These are phyloP conservation scores for Thraustochytrium striatum DNA, from an alignment of 352 stramenopile genomes.

Conservation along the genomic window DNA sequence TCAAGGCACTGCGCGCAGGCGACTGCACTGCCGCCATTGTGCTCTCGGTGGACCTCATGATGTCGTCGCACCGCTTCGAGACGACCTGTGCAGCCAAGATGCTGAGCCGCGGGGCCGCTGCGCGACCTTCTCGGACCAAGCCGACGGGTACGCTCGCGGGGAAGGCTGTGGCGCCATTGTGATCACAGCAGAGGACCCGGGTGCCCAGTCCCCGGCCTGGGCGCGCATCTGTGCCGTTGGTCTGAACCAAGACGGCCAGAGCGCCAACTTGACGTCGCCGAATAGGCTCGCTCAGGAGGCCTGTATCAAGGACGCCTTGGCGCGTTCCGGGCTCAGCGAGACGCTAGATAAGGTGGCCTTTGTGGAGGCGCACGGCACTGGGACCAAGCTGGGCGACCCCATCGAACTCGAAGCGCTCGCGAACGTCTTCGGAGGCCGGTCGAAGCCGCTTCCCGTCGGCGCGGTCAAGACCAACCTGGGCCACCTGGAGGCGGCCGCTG, in stretches of 20 bases:
- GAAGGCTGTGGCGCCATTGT: constrained; percentile 59
- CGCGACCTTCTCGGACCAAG: constrained; percentile 55
- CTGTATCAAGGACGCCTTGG: constrained; percentile 52
- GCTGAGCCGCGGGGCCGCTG: constrained; percentile 44
- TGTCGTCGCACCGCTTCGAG: constrained; percentile 30
- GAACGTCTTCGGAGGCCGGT: constrained; percentile 10
- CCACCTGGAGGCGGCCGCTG: constrained; percentile 58
- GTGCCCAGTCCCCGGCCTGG: constrained; percentile 6
- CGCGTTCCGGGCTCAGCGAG: background rate
- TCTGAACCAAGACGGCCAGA: constrained; percentile 57
- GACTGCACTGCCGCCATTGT: constrained; percentile 47
- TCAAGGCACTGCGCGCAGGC: constrained; percentile 17
- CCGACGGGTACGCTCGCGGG: constrained; percentile 58
- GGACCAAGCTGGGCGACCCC: constrained; percentile 59
- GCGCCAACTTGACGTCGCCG: constrained; percentile 58
- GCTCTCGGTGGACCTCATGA: constrained; percentile 39
- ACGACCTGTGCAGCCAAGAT: constrained; percentile 25
- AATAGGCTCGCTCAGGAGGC: constrained; percentile 55
- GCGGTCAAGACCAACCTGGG: constrained; percentile 62
- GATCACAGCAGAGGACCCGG: background rate
- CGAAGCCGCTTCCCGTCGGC: constrained; percentile 55
- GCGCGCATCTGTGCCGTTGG: background rate
- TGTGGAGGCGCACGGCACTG: constrained; percentile 61
- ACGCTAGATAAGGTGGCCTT: constrained; percentile 51
- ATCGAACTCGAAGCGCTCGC: constrained; percentile 55